These are phyloP conservation scores for Aspergillus tamarii DNA, from an alignment of 2,329 filamentous ascomycete species.

Conservation along the genomic window DNA sequence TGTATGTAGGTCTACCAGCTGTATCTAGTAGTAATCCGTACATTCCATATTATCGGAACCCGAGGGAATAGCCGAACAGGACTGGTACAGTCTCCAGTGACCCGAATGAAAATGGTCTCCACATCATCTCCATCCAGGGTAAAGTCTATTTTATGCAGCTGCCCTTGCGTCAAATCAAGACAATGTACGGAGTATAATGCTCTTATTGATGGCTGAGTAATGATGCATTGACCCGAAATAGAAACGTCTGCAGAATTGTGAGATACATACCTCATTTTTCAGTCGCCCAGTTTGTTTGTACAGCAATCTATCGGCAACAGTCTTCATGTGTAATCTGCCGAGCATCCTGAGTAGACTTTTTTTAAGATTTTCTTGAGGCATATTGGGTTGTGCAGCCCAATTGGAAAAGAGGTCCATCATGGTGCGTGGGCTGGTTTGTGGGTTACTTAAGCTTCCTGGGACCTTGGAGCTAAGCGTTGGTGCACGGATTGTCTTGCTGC, in stretches of 20 bases:
- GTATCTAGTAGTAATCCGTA: too few relatives aligned
- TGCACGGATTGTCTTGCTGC: background rate
- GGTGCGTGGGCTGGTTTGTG: background rate
- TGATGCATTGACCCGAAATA: background rate
- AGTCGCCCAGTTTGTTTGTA: background rate
- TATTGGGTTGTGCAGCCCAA: background rate
- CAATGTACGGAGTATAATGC: background rate
- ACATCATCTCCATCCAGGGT: background rate
- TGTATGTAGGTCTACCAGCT: background rate
- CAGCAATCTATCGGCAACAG: background rate
- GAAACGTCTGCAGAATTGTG: background rate
- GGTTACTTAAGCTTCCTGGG: background rate
- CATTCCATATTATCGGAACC: background rate
- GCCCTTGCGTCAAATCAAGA: background rate
- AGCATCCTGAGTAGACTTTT: background rate
- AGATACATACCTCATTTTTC: background rate
- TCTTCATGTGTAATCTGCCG: background rate
- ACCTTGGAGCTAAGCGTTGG: background rate
- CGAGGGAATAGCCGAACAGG: background rate
- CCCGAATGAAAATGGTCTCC: background rate
- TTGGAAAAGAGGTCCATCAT: background rate
- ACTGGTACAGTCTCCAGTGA: background rate
- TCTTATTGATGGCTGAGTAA: background rate
- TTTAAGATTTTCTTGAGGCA: too few relatives aligned
- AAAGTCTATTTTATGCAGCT: background rate